Base-by-base conservation (phyloP, 352 stramenopile genomes). In the Globisporangium carolinianum region DNA sequence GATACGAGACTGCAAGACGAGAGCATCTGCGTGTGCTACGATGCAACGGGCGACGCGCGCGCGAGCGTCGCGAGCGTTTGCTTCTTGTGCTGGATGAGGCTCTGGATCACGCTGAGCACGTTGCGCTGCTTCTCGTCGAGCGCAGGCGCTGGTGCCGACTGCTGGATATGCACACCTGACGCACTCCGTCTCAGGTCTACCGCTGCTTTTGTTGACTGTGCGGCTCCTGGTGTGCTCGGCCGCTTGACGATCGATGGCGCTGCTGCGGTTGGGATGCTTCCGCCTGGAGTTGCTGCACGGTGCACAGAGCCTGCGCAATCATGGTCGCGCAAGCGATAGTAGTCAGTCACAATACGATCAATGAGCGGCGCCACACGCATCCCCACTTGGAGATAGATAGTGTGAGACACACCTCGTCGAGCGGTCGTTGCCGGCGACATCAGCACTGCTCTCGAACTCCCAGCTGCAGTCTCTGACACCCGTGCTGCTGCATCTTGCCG, bases 31-130 rank as follows among this genome's bases (percentile, higher is more conserved):
- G 14, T n/a, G 17, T 36, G 14, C 46, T 64, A 61, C 7, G 67
- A 56, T 0, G 65, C 55, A 37, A 63, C 67, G 5, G 59, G 51
- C 8, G 68, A 63, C 6, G 71, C 50, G 5, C 55, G 58, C 41
- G 72, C 66, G 14, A 90, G 69, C 0, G 73, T 80, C 53, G 73
- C 72, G 38, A 90, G 60, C 0, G 75, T 86, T 42, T 88, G 75
- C 59, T 80, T 76, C 65, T 90, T 90, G 70, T 88, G 80, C 49
- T 88, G 72, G 49, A 90, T 90, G 57, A 90, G 74, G 55, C 76
- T 90, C 51, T 90, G 78, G 66, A 90, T 87, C 38, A 87, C 77
- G 53, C 60, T 83, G 48, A 88, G 69, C 56, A 88, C 74, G 37
- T 83, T 87, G 38, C 68, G 70, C 59, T 90, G 77, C 59, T 87